Evolutionary conservation across 140 eudicot genomes (phyloP).

Genomic region (Eryngium alpinum): DNA sequence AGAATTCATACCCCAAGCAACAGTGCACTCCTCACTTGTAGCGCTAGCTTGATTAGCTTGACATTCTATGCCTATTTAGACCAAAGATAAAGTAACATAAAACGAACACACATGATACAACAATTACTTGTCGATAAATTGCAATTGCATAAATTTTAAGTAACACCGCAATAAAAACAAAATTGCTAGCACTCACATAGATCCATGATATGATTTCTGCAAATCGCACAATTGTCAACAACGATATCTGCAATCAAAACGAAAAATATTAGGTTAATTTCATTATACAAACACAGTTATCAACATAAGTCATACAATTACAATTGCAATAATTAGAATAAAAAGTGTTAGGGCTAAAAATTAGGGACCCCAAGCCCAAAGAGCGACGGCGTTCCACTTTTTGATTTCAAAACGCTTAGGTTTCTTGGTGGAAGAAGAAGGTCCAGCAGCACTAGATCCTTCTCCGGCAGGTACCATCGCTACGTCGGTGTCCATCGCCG

Average conservation of each 20-base stretch:
- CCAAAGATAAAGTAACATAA: background rate
- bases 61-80: conserved; percentile 68
- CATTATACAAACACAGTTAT: background rate
- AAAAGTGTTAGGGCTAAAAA: background rate
- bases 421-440: conserved; percentile 42
- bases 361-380: conserved; percentile 81
- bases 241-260: conserved; percentile 54
- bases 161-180: background rate
- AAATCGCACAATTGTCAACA: conserved; percentile 85
- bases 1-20: conserved; percentile 79
- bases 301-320: background rate
- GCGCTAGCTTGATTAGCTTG: conserved; percentile 97
- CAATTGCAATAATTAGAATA: background rate
- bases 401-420: conserved; percentile 78
- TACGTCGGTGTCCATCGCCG: conserved; percentile 48
- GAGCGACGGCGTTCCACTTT: conserved; percentile 85
- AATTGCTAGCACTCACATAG: conserved; percentile 43
- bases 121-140: background rate
- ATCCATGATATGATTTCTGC: conserved; percentile 89
- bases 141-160: background rate
- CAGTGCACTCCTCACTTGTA: conserved; percentile 93
- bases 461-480: conserved; percentile 53
- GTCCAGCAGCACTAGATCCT: conserved; percentile 39
- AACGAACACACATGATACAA: background rate
- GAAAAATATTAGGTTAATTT: conserved; percentile 5